Percentiles rank a stretch among this genome's conserved stretches.
Conservation (phyloP, 805 yeast species). For the Candida mattraensis region DNA sequence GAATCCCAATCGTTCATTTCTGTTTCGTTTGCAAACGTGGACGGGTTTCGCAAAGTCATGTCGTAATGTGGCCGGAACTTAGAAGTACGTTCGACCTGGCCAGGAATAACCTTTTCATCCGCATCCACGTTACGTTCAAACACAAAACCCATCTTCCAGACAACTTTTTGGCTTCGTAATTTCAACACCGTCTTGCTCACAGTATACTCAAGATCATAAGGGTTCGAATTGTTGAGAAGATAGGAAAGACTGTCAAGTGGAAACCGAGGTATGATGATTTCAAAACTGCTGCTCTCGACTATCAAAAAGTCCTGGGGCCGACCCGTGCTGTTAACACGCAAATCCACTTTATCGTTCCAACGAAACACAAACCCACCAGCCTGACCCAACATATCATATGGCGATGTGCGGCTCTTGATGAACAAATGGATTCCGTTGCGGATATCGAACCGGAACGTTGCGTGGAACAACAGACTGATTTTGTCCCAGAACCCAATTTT, state of each 20-base stretch:
- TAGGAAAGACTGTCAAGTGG: conserved; percentile 33
- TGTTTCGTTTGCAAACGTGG: conserved; percentile 34
- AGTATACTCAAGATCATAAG: conserved; percentile 37
- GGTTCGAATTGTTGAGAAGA: conserved; percentile 11
- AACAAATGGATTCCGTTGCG: conserved; percentile 56
- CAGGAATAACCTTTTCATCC: conserved; percentile 35
- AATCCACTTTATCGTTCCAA: conserved; percentile 56
- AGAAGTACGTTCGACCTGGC: conserved; percentile 40
- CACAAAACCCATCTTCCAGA: conserved; percentile 74
- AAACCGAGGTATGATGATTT: conserved; percentile 55
- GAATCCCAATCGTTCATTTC: conserved; percentile 68
- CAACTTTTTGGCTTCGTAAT: conserved; percentile 59
- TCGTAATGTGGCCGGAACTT: conserved; percentile 61
- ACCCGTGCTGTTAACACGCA: conserved; percentile 51
- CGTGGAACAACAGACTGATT: conserved; percentile 54
- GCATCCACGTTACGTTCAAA: conserved; percentile 62
- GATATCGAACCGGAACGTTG: conserved; percentile 48
- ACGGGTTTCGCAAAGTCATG: conserved; percentile 57
- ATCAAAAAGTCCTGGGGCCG: conserved; percentile 50
- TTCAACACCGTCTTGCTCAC: conserved; percentile 55
- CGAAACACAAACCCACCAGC: conserved; percentile 65
- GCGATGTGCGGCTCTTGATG: conserved; percentile 59
- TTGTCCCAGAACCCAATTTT: conserved; percentile 77
- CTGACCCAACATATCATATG: conserved; percentile 55
- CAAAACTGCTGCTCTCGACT: conserved; percentile 55